Conservation (phyloP, 2,329 filamentous ascomycete species). For the Akanthomyces muscarius region DNA sequence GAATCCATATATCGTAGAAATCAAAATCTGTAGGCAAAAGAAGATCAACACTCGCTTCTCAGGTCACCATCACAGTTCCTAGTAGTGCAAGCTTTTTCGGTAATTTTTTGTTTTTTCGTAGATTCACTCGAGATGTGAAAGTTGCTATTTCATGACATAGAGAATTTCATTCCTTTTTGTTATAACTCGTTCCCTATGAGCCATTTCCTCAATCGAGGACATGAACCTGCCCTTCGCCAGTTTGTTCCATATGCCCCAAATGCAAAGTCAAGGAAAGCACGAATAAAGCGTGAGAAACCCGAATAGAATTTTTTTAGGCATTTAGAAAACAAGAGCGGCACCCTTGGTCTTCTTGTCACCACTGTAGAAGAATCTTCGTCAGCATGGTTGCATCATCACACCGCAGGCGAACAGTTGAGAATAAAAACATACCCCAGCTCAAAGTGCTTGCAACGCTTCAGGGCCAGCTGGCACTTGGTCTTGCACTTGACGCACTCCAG, state of each 20-base stretch:
- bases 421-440: constrained; percentile 80
- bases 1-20: neutral
- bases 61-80: neutral
- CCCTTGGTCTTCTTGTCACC: constrained; percentile 99
- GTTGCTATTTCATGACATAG: constrained; percentile 19
- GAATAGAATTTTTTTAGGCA: constrained; percentile 36
- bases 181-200: constrained; percentile 43
- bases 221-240: constrained; percentile 45
- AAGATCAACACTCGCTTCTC: neutral
- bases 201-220: constrained; percentile 40
- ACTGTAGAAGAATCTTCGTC: constrained; percentile 51
- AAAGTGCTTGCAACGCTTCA: constrained; percentile 99
- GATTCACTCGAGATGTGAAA: constrained; percentile 1
- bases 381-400: constrained; percentile 30
- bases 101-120: constrained; percentile 14
- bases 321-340: constrained; percentile 99
- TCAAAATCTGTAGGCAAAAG: neutral
- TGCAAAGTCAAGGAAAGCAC: constrained; percentile 40
- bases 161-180: constrained; percentile 27
- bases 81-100: neutral
- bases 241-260: constrained; percentile 43
- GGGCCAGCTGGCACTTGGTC: constrained; percentile 93
- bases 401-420: neutral
- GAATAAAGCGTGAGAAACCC: constrained; percentile 37
- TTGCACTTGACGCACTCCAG: constrained; percentile 98